Evolutionary conservation across 805 yeast genomes (phyloP).

Genomic region (Candida glaebosa): DNA sequence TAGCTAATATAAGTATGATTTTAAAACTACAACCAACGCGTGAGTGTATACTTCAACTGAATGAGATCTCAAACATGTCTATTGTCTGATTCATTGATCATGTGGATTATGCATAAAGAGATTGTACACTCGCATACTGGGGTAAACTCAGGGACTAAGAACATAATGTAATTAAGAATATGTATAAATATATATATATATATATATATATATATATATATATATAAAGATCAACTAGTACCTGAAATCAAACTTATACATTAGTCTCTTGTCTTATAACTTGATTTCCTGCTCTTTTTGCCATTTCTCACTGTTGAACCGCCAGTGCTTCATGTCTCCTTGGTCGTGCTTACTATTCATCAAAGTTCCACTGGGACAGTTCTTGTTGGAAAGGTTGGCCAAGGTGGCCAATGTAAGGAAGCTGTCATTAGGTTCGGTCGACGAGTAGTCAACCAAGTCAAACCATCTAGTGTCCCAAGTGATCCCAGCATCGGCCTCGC

Average conservation of each 20-base stretch:
- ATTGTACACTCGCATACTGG: background rate
- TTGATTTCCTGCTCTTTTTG: conserved; percentile 57
- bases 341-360: conserved; percentile 54
- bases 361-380: conserved; percentile 65
- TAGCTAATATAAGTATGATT: too few species aligned
- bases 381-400: conserved; percentile 56
- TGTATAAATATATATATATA: background rate
- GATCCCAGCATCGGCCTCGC: conserved; percentile 61
- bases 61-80: too few species aligned
- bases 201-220: background rate
- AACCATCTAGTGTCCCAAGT: conserved; percentile 87
- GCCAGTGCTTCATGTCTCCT: conserved; percentile 63
- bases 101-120: background rate
- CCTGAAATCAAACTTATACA: too few species aligned
- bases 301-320: conserved; percentile 56
- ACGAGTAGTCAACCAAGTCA: conserved; percentile 33
- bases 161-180: too few species aligned
- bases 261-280: conserved; percentile 49
- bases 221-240: background rate
- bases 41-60: too few species aligned
- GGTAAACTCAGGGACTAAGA: too few species aligned
- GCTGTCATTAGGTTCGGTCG: conserved; percentile 17
- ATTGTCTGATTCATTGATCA: too few species aligned
- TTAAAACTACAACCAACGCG: too few species aligned
- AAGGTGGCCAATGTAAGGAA: conserved; percentile 37